A percentile compares a stretch with the other conserved stretches of the same genome.
Evolutionary conservation across 164 flowering plant genomes (phyloP).

Genomic region (Macadamia integrifolia): DNA sequence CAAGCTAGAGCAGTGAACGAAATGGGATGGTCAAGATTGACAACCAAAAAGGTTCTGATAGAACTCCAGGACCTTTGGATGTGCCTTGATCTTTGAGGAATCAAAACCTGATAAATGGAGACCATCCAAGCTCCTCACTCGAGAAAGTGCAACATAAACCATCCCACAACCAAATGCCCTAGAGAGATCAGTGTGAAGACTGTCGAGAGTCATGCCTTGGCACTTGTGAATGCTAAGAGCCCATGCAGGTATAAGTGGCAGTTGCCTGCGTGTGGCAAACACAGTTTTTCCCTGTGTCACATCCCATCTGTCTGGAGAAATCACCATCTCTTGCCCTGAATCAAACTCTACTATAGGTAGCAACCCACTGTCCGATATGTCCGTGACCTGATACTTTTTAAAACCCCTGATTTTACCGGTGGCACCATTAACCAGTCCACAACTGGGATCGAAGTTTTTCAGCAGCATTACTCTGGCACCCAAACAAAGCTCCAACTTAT

Average conservation of each 20-base stretch:
- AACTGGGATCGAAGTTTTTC: conserved; percentile 30
- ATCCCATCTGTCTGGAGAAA: conserved; percentile 38
- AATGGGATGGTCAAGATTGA: not conserved
- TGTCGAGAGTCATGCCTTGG: conserved; percentile 63
- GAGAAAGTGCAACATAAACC: conserved; percentile 70
- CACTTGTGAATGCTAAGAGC: conserved; percentile 70
- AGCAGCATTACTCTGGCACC: conserved; percentile 60
- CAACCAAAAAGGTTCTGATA: conserved; percentile 18
- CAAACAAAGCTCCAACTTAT: conserved; percentile 32
- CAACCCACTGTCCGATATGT: conserved; percentile 10
- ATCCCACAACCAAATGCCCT: conserved; percentile 57
- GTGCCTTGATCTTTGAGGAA: conserved; percentile 44
- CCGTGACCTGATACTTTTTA: conserved; percentile 1
- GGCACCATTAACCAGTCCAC: conserved; percentile 57
- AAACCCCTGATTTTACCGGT: conserved; percentile 43
- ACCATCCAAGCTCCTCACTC: conserved; percentile 51
- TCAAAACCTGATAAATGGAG: conserved; percentile 50
- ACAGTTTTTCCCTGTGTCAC: conserved; percentile 38
- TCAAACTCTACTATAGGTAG: conserved; percentile 50
- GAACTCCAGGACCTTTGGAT: conserved; percentile 55
- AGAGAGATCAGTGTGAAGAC: conserved; percentile 49
- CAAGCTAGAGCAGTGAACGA: too few relatives aligned
- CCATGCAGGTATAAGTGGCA: conserved; percentile 64
- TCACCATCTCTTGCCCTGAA: conserved; percentile 24
- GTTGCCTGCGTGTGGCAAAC: conserved; percentile 39